A percentile compares a stretch with the other conserved stretches of the same genome.
These are phyloP conservation scores for Trapa bicornis DNA, from an alignment of 345 rosid genomes.

Conservation along the genomic window DNA sequence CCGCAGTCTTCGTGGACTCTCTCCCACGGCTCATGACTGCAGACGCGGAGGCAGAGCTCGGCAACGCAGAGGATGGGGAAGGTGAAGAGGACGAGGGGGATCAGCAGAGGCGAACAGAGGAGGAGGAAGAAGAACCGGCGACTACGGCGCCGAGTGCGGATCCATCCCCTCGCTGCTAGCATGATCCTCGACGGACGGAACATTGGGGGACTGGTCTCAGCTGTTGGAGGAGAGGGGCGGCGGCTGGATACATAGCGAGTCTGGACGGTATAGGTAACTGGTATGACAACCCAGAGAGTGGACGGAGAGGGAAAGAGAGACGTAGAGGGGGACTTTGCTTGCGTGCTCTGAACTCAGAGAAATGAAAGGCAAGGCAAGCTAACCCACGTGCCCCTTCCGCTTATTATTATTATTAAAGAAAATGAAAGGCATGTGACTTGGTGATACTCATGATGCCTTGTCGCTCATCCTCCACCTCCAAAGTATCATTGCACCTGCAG, in stretches of 20 bases:
- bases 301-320: neutral
- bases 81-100: slow-evolving; percentile 41
- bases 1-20: neutral
- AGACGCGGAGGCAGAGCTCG: slow-evolving; percentile 31
- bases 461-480: too few species aligned
- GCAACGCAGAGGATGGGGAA: slow-evolving; percentile 40
- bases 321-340: too few species aligned
- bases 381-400: too few species aligned
- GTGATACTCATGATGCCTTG: too few species aligned
- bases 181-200: slow-evolving; percentile 18
- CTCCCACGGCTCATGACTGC: slow-evolving; percentile 12
- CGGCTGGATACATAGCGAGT: slow-evolving; percentile 7
- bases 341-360: too few species aligned
- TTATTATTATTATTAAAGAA: neutral
- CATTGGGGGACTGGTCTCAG: slow-evolving; percentile 3
- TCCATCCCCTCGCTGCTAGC: slow-evolving; percentile 28
- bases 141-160: slow-evolving; percentile 34
- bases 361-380: too few species aligned
- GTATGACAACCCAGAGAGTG: neutral
- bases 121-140: slow-evolving; percentile 33
- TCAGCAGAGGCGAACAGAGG: slow-evolving; percentile 46
- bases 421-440: neutral
- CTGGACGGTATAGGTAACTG: neutral
- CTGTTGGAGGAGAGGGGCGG: neutral
- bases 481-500: neutral